Base-by-base conservation (phyloP, 192 early-diverging fungal genomes). In the Rhizophagus sp. region DNA sequence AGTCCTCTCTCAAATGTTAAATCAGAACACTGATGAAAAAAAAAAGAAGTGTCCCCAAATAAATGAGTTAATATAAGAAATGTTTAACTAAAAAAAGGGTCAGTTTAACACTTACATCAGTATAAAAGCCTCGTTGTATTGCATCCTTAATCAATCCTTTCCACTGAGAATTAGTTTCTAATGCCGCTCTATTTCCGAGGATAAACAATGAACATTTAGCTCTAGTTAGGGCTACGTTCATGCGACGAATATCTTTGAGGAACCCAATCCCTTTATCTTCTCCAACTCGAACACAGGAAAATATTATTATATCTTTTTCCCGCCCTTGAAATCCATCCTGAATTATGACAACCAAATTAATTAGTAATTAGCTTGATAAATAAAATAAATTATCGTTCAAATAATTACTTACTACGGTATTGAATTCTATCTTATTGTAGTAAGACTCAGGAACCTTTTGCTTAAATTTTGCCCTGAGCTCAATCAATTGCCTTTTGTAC, bases 221-320 rank as follows among this genome's bases (percentile, higher is more conserved):
- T 27, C 97, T 87, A 7, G 97, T 98, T 36, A 99, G 90, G 0
- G 97, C 96, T 22, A 99, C 97, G 79, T 99, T 99, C 76, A 98
- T 87, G 17, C 97, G 89, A 39, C 92, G 87, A 96, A 97, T 97
- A 83, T 99, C 97, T 62, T 89, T 87, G 62, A 99, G 80, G 24
- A 99, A 85, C 47, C 96, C 94, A 91, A 87, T 1, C 81, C 69
- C 9, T 88, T 87, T 80, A 96, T 88, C 2, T 97, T 44, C 13
- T 0, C 70, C 90, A 6, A 96, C 93, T 47, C 97, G 89, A 24
- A 99, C 98, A 78, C 95, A 97, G 0, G 95, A 97, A 75, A 99
- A 94, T 67, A 99, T 95, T 44, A 99, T 95, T 50, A 98, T 94
- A 25, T 98, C 97, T 82, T 98, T 98, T 82, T 98, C 97, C 84